Base-by-base conservation (phyloP, 78 protist genomes). In the Dictyostelium purpureum region DNA sequence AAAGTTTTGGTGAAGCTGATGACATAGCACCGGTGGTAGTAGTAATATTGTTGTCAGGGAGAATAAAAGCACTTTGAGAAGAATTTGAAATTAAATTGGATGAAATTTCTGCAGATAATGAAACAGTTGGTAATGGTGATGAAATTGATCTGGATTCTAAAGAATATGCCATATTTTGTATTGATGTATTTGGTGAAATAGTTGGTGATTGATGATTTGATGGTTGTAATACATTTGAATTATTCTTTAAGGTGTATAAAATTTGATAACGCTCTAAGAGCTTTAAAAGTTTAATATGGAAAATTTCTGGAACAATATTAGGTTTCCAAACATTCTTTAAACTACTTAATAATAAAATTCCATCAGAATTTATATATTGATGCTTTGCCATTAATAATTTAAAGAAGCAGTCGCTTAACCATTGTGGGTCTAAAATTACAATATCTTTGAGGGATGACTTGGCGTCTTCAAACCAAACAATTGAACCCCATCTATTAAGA, bases 361-460 rank as follows among this genome's bases (percentile, higher is more conserved):
- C 77, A 35, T 88, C 94, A 0, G 80, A 59, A 12, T 47, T 35
- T 7, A 85, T 73, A 26, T 33, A 59, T 7, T 73, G 16, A 35
- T 85, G 80, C 26, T 73, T 85, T 11, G 92, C 19, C 6, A 73
- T 5, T 9, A 85, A 49, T 9, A 85, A 47, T 43, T 77, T 63
- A 33, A 26, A 35, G n/a, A 85, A 85, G 33, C 92, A 85, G 28
- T 85, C 92, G 66, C 92, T 85, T 10, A 85, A 45, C 92, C 92
- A 85, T 35, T 85, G 92, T 10, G 92, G 92, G 21, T 42, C 66
- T 6, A 85, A 38, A 28, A 85, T 85, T 1, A 85, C 82, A 19
- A 73, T 21, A 57, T 85, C 92, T 33, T 73, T 85, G 14, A 85
- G 26, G 1, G 54, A 31, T 5, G 80, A 73, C 26, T 85, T 85